Evolutionary conservation across 768 basidiomycete genomes (phyloP).

Genomic region (Tephrocybe sp.): DNA sequence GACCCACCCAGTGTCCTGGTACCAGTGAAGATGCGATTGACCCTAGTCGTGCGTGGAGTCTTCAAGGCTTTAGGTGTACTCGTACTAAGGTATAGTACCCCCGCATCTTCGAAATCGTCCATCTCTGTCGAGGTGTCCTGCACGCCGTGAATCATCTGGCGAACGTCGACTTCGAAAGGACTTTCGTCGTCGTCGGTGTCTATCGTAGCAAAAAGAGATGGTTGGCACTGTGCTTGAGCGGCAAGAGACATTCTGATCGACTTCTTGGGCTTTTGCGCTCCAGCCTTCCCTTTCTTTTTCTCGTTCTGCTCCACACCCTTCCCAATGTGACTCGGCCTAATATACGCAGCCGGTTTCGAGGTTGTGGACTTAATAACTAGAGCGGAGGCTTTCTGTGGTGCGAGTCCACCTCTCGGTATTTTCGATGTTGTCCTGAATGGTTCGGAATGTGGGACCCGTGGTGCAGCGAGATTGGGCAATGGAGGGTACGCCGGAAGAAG

Average conservation of each 20-base stretch:
- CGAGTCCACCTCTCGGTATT: constrained; percentile 4
- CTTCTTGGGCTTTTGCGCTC: constrained; percentile 10
- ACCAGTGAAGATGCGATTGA: constrained; percentile 32
- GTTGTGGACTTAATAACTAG: background rate
- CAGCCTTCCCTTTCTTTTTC: background rate
- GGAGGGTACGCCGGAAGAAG: constrained; percentile 29
- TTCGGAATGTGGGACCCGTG: constrained; percentile 6
- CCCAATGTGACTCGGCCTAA: too few relatives aligned
- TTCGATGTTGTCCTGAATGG: background rate
- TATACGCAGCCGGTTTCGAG: too few relatives aligned
- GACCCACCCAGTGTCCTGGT: constrained; percentile 15
- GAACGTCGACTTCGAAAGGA: background rate
- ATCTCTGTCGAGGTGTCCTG: constrained; percentile 22
- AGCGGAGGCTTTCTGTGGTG: background rate
- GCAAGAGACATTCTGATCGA: constrained; percentile 29
- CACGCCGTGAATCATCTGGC: constrained; percentile 25
- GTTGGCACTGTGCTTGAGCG: constrained; percentile 16
- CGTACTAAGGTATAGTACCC: background rate
- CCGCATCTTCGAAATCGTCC: background rate
- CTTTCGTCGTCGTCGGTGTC: constrained; percentile 5
- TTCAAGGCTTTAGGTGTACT: constrained; percentile 7
- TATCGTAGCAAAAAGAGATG: constrained; percentile 18
- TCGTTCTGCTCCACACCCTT: too few relatives aligned
- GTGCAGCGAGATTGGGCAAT: constrained; percentile 18
- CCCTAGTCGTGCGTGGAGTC: background rate